phyloP scores from a whole-genome alignment of 305 asterid species.

The Fraxinus greggii region DNA sequence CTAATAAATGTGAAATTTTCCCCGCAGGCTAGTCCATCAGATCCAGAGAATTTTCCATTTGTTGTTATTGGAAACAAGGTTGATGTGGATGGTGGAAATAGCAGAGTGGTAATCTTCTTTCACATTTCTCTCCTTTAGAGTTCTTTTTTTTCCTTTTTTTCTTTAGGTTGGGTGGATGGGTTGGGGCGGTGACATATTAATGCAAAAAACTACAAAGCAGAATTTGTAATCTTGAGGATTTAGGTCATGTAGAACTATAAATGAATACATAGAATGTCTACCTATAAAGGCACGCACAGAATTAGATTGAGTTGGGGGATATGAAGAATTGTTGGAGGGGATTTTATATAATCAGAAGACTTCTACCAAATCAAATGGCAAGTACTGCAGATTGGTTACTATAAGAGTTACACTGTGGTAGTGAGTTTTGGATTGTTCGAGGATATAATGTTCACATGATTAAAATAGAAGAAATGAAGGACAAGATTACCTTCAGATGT shows the following conservation, averaged over 20 bases:
- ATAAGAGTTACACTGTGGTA: neutral
- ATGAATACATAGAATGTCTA: neutral
- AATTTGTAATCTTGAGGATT: neutral
- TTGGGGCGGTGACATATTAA: neutral
- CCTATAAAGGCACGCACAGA: neutral
- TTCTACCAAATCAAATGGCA: neutral
- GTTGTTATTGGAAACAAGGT: constrained; percentile 94
- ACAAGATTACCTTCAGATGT: neutral
- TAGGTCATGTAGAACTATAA: neutral
- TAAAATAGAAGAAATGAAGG: neutral
- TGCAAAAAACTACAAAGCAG: neutral
- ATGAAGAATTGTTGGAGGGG: neutral
- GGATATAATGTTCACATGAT: neutral
- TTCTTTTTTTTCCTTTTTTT: neutral
- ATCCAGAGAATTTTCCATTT: constrained; percentile 96
- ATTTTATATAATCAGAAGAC: neutral
- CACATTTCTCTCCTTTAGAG: constrained; percentile 1
- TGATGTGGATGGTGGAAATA: constrained; percentile 95
- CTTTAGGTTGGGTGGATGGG: neutral
- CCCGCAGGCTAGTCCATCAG: constrained; percentile 95
- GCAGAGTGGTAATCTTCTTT: constrained; percentile 73
- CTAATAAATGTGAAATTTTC: constrained; percentile 16
- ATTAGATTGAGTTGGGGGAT: neutral
- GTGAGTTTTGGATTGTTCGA: neutral
- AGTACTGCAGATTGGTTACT: neutral